Conservation (phyloP, 805 yeast species). For the Hanseniaspora valbyensis region DNA sequence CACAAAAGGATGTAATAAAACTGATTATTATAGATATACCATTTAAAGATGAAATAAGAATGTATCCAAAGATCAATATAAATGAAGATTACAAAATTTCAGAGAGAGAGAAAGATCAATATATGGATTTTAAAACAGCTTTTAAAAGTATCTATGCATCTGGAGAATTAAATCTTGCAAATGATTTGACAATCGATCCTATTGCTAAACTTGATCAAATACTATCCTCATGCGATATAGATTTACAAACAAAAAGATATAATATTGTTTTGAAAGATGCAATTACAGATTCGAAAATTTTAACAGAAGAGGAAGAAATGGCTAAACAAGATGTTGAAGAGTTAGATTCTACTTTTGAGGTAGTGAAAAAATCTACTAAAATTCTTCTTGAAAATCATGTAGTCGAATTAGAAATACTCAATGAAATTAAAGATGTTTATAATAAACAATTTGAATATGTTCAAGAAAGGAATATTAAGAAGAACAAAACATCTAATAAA, state of each 20-base stretch:
- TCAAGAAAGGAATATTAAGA: not conserved
- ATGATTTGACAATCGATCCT: not conserved
- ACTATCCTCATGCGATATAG: not conserved
- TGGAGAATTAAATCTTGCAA: not conserved
- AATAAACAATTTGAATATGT: not conserved
- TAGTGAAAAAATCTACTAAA: not conserved
- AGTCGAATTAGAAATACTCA: not conserved
- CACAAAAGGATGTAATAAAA: not conserved
- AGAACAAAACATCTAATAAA: no score
- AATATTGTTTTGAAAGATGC: not conserved
- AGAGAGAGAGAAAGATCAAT: not conserved
- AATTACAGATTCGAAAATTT: no score
- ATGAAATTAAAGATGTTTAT: not conserved
- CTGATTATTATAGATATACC: constrained; percentile 1
- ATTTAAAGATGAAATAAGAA: constrained; percentile 9
- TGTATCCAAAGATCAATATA: constrained; percentile 1
- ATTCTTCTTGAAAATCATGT: not conserved
- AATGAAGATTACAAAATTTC: constrained; percentile 9
- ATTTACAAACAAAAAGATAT: constrained; percentile 2
- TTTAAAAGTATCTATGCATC: not conserved
- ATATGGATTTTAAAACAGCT: not conserved
- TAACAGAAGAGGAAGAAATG: not conserved
- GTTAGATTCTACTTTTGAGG: not conserved
- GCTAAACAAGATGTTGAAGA: not conserved
- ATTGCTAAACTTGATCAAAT: not conserved